Conservation (phyloP, 305 asterid genomes). For the Petunia hybrid region DNA sequence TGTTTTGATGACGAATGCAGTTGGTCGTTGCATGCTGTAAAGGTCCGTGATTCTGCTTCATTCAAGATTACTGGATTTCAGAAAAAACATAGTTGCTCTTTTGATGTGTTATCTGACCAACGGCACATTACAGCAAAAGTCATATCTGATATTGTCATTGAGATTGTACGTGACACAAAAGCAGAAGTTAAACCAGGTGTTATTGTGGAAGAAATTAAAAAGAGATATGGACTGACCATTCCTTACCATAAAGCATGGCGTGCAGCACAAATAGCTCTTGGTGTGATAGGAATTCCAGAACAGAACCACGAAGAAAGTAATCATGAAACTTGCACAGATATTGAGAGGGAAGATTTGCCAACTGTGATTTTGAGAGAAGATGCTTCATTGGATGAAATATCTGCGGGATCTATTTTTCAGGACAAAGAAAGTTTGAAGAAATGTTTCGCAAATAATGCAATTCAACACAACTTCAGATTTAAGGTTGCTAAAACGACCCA, state of each 20-base stretch:
- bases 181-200: neutral
- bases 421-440: constrained; percentile 4
- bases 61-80: neutral
- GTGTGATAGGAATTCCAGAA: neutral
- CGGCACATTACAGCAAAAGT: neutral
- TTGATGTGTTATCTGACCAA: neutral
- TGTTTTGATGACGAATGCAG: constrained; percentile 8
- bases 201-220: neutral
- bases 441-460: neutral
- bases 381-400: constrained; percentile 5
- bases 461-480: neutral
- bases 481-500: neutral
- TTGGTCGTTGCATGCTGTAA: neutral
- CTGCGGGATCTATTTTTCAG: neutral
- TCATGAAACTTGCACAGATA: too few species aligned
- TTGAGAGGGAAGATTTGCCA: neutral
- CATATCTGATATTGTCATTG: neutral
- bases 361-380: neutral
- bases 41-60: neutral
- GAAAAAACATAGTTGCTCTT: neutral
- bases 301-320: neutral
- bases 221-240: neutral
- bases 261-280: neutral
- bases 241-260: neutral
- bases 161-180: neutral